Evolutionary conservation across 2,329 filamentous ascomycete genomes (phyloP).

Genomic region (Cladosporium sp.): DNA sequence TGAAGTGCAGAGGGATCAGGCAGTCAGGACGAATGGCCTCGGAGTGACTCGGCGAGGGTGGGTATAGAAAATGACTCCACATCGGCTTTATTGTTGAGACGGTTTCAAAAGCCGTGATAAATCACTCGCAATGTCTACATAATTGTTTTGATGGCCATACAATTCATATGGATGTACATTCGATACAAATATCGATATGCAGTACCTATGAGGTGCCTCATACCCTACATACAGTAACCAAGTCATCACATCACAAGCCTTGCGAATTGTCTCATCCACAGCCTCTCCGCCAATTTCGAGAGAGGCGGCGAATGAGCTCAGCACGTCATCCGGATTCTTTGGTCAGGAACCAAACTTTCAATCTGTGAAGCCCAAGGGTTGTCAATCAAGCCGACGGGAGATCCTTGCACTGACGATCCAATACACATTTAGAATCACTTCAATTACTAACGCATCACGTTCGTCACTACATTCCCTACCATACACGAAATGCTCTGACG

Average conservation of each 20-base stretch:
- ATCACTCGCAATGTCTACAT: neutral
- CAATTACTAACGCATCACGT: too few species aligned
- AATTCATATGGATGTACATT: too few species aligned
- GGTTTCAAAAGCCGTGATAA: conserved; percentile 1
- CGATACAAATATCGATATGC: too few species aligned
- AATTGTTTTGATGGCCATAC: neutral
- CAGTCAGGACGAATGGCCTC: conserved; percentile 8
- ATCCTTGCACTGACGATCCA: neutral
- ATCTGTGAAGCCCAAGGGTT: conserved; percentile 1
- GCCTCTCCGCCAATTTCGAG: neutral
- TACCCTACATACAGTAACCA: neutral
- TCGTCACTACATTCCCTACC: too few species aligned
- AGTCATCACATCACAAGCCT: neutral
- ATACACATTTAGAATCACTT: neutral
- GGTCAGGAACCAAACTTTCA: conserved; percentile 3
- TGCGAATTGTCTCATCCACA: neutral
- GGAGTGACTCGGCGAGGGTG: conserved; percentile 13
- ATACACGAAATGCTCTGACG: too few species aligned
- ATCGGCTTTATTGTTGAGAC: neutral
- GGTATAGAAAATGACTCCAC: conserved; percentile 12
- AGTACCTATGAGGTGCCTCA: neutral
- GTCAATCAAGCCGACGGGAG: neutral
- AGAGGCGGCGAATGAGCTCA: neutral
- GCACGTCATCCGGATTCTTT: neutral
- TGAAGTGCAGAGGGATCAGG: conserved; percentile 1